These are phyloP conservation scores for Podospora conica DNA, from an alignment of 495 filamentous ascomycete species.

Conservation along the genomic window DNA sequence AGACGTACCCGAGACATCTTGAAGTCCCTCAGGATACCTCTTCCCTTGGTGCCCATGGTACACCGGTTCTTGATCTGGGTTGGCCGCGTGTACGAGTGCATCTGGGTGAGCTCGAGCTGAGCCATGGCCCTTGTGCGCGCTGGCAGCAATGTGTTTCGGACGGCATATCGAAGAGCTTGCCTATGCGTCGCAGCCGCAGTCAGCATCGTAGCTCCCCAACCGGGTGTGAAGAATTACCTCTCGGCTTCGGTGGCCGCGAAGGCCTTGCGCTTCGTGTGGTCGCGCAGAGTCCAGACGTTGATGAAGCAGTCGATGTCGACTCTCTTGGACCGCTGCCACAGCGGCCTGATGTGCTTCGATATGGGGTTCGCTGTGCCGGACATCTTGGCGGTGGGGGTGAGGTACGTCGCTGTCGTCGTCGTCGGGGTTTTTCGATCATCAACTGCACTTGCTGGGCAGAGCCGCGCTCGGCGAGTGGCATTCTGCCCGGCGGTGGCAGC, in stretches of 20 bases:
- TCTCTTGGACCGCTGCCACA: conserved; percentile 58
- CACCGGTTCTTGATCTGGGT: conserved; percentile 94
- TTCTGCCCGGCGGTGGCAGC: conserved; percentile 1
- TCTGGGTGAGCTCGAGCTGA: conserved; percentile 84
- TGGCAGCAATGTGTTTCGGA: conserved; percentile 84
- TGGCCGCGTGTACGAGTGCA: conserved; percentile 88
- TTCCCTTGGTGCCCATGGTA: conserved; percentile 76
- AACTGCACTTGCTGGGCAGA: neutral
- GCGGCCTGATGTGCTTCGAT: conserved; percentile 67
- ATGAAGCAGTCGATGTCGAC: conserved; percentile 80
- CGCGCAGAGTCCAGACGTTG: conserved; percentile 78
- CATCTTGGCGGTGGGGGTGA: neutral
- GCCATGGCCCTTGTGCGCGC: conserved; percentile 76
- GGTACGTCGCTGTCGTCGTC: neutral
- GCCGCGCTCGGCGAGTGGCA: neutral
- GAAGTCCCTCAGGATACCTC: conserved; percentile 84
- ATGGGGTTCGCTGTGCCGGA: conserved; percentile 41
- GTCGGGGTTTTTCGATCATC: neutral
- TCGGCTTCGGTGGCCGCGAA: conserved; percentile 80
- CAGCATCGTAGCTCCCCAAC: neutral
- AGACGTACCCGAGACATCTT: conserved; percentile 77
- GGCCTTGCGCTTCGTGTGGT: conserved; percentile 91
- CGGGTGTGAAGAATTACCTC: conserved; percentile 49
- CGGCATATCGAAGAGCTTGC: conserved; percentile 92
- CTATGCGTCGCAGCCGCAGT: conserved; percentile 35